Base-by-base conservation (phyloP, 768 basidiomycete species). In the Hypsizygus marmoreus region DNA sequence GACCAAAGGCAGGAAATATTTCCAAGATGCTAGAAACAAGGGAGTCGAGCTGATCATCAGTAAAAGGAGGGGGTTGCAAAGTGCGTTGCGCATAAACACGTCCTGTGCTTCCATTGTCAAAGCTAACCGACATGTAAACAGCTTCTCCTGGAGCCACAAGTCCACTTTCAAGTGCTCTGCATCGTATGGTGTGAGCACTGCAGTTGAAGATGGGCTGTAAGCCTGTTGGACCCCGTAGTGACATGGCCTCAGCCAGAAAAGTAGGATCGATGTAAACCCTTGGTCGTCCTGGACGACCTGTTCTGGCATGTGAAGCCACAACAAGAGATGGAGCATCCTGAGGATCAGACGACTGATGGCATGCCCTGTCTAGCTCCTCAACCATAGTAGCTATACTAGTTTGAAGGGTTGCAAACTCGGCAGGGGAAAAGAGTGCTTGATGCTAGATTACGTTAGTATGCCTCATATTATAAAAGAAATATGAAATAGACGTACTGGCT, bases 1-100 rank as follows among this genome's bases (percentile, higher is more conserved):
- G 51, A 0, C 65, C 62, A 49, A 62, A 62, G 16, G 40, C 34
- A 6, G 64, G 64, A 45, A 65, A 67, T 2, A 28, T 42, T 14
- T 54, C 42, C 3, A 64, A 49, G 12, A 60, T 66, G 3, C 47
- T 29, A 4, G 28, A 17, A 2, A 64, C 43, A 7, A 53, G 29
- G 4, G 5, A n/a, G 40, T 67, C 66, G 0, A 67, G 53, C 11
- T 58, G 50, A 3, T 44, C 38, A 26, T 66, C 60, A 13, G 56
- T 31, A 41, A 20, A 65, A 25, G 20, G 47, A 35, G 12, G 63
- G 60, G 0, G 49, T 40, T 2, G 49, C 24, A 12, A 25, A 20
- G n/a, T 43, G 19, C 2, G 39, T 50, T 0, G 55, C 47, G 4
- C 40, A 19, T 50, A 43, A 4, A 25, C 32, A 10, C 28, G 44